Conservation (phyloP, 1,139 yeast species). For the Saccharomyces pastorianus region DNA sequence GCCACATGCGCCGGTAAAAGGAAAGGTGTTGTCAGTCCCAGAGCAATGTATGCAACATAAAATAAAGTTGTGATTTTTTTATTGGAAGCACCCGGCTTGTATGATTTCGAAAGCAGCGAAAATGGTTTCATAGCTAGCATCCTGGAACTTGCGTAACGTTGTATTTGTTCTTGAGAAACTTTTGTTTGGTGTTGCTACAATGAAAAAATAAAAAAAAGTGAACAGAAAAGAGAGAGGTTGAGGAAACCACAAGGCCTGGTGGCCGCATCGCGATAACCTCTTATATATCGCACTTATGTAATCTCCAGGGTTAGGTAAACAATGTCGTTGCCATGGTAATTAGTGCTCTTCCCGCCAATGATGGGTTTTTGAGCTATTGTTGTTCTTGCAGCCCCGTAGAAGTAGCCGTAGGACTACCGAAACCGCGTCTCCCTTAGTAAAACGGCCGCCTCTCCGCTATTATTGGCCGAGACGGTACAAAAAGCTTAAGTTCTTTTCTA, state of each 20-base stretch:
- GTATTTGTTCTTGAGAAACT: too few species aligned
- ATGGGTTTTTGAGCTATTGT: not conserved
- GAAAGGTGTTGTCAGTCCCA: constrained; percentile 28
- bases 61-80: not conserved
- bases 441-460: not conserved
- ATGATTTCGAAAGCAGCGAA: not conserved
- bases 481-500: not conserved
- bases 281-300: not conserved
- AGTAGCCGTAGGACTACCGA: not conserved
- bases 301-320: not conserved
- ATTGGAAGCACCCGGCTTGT: not conserved
- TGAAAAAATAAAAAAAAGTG: not conserved
- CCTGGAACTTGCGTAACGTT: not conserved
- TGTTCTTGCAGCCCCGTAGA: not conserved
- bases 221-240: not conserved
- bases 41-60: constrained; percentile 18
- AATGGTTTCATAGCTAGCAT: not conserved
- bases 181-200: too few species aligned
- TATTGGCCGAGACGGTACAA: not conserved
- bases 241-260: not conserved
- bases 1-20: constrained; percentile 21
- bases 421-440: not conserved
- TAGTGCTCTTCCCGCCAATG: not conserved
- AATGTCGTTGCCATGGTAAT: not conserved
- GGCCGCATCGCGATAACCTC: not conserved